These are phyloP conservation scores for Pythium aquatile DNA, from an alignment of 352 stramenopile genomes.

Conservation along the genomic window DNA sequence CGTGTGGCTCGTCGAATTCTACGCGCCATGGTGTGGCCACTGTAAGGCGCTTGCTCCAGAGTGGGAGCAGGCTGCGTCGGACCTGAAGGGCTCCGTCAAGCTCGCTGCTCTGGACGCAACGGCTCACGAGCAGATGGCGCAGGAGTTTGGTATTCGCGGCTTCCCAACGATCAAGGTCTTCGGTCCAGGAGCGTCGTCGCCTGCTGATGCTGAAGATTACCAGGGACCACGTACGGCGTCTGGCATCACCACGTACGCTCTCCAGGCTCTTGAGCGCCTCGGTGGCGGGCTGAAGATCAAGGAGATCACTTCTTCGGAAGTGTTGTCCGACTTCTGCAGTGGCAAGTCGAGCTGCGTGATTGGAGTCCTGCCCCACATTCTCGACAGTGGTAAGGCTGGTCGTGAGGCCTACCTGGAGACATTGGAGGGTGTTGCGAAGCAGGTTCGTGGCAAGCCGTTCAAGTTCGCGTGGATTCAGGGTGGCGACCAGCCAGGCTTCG, in stretches of 20 bases:
- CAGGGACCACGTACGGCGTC: slow-evolving; percentile 81
- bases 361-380: slow-evolving; percentile 87
- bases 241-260: slow-evolving; percentile 77
- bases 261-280: slow-evolving; percentile 68
- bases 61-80: slow-evolving; percentile 88
- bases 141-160: slow-evolving; percentile 88
- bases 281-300: slow-evolving; percentile 78
- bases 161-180: slow-evolving; percentile 97
- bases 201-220: slow-evolving; percentile 78
- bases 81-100: slow-evolving; percentile 88
- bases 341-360: slow-evolving; percentile 90
- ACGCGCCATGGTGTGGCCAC: slow-evolving; percentile 92
- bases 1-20: slow-evolving; percentile 92
- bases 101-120: slow-evolving; percentile 92
- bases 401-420: slow-evolving; percentile 85
- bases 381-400: slow-evolving; percentile 80
- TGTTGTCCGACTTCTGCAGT: slow-evolving; percentile 80
- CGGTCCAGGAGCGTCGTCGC: slow-evolving; percentile 54
- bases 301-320: slow-evolving; percentile 63
- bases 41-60: slow-evolving; percentile 91
- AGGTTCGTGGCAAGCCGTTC: slow-evolving; percentile 88
- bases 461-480: slow-evolving; percentile 91
- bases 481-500: slow-evolving; percentile 80
- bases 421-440: slow-evolving; percentile 79
- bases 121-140: slow-evolving; percentile 87